These are phyloP conservation scores for Hypoxylon sp. DNA, from an alignment of 2,329 filamentous ascomycete genomes.

Conservation along the genomic window DNA sequence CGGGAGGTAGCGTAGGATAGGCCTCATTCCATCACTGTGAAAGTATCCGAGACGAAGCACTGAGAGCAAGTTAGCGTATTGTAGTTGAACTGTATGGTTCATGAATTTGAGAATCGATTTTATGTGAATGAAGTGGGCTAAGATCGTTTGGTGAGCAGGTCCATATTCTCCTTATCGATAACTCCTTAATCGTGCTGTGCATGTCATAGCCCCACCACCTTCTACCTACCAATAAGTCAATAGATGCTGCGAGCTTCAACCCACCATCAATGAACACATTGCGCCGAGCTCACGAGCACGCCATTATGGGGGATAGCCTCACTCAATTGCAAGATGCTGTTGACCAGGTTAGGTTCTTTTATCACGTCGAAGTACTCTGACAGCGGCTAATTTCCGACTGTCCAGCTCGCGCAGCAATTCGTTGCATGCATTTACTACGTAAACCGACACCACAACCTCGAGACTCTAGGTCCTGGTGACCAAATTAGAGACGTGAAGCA, in stretches of 20 bases:
- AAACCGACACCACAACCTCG: constrained; percentile 76
- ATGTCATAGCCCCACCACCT: not conserved
- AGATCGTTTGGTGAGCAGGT: not conserved
- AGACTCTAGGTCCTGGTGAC: constrained; percentile 69
- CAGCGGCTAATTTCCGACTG: constrained; percentile 33
- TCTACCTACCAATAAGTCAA: constrained; percentile 1
- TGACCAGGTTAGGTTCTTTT: constrained; percentile 72
- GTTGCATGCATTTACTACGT: constrained; percentile 76
- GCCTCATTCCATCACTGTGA: constrained; percentile 41
- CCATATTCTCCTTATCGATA: not conserved
- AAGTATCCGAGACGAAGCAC: not conserved
- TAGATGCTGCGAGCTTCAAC: constrained; percentile 3
- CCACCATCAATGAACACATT: constrained; percentile 7
- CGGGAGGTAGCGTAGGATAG: constrained; percentile 13
- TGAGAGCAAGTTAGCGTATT: not conserved
- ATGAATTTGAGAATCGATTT: no score
- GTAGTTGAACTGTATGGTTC: not conserved
- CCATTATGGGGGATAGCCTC: constrained; percentile 77
- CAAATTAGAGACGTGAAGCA: constrained; percentile 71
- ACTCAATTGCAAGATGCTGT: constrained; percentile 89
- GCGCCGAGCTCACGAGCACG: constrained; percentile 8
- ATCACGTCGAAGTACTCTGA: not conserved
- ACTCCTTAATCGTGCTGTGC: not conserved
- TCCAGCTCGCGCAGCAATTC: constrained; percentile 76
- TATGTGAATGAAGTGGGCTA: no score